Base-by-base conservation (phyloP, 495 filamentous ascomycete species). In the Immersiella caudata region DNA sequence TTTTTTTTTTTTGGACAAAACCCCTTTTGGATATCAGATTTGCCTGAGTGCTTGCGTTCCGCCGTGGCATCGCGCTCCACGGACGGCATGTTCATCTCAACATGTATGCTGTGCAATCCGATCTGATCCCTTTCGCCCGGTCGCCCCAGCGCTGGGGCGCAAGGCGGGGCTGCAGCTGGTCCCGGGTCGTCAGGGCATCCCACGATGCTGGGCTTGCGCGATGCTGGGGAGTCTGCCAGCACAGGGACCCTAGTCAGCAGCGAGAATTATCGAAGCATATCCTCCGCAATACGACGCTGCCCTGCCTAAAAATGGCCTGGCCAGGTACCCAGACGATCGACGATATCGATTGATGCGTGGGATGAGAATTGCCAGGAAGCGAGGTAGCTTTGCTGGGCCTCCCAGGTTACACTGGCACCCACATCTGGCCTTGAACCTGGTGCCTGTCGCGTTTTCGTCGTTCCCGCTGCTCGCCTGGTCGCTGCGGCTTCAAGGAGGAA, bases 341-440 rank as follows among this genome's bases (percentile, higher is more conserved):
- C 60, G 33, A 57, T 52, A 54, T 55, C 60, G 60, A 64, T 64
- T 68, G 67, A 49, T 35, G 35, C 56, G 52, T 64, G 40, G 65
- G 57, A 59, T 29, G 65, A n/a, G 46, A 4, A 33, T 35, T 33
- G 46, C 49, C 33, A 55, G 54, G 21, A 49, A 25, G 29, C 25
- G n/a, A 52, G 36, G 36, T 26, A 21, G 22, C 63, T 46, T 18
- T 56, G 64, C 56, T 33, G 1, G 56, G 6, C 56, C 22, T 29
- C 26, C 56, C 54, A 57, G 29, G 29, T 33, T 33, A 33, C 29
- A 33, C 29, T 33, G 29, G 29, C 29, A 8, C 29, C 29, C 8
- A 8, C 29, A 33, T 33, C 29, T 33, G 29, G 29, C 29, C 29
- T 33, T 33, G 29, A 33, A 8, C 29, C 40, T 46, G 40, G 40